phyloP scores from a whole-genome alignment of 352 stramenopile species.

The Phytophthora tubulina region DNA sequence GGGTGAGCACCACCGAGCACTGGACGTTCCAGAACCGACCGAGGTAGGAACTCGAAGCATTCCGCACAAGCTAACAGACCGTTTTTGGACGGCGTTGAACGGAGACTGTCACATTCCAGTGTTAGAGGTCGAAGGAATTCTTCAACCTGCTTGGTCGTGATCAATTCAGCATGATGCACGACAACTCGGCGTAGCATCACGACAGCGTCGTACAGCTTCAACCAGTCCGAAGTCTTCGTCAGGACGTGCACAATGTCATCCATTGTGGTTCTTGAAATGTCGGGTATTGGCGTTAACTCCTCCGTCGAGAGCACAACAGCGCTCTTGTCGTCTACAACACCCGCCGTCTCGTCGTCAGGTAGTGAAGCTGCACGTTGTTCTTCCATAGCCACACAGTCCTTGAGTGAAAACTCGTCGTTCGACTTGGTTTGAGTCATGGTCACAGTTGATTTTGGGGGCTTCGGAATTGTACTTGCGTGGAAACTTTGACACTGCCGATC shows the following conservation, averaged over 20 bases:
- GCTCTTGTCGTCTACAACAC: conserved; percentile 52
- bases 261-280: conserved; percentile 30
- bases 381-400: conserved; percentile 4
- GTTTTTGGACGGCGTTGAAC: conserved; percentile 78
- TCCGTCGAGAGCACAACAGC: conserved; percentile 49
- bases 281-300: conserved; percentile 47
- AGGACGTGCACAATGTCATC: conserved; percentile 43
- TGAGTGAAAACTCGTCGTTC: neutral
- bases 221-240: conserved; percentile 53
- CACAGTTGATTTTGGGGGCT: neutral
- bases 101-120: conserved; percentile 67
- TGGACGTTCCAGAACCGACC: conserved; percentile 22
- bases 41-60: conserved; percentile 60
- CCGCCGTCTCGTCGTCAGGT: conserved; percentile 1
- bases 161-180: conserved; percentile 54
- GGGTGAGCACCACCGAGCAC: conserved; percentile 33
- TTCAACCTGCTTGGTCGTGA: conserved; percentile 37
- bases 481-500: conserved; percentile 32
- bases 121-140: conserved; percentile 48
- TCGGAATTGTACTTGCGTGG: conserved; percentile 2
- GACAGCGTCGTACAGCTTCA: conserved; percentile 73
- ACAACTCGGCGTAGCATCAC: conserved; percentile 58
- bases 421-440: conserved; percentile 26
- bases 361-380: conserved; percentile 31
- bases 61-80: conserved; percentile 67